phyloP scores from a whole-genome alignment of 306 rosid genomes.

The Cicer cuneatum region DNA sequence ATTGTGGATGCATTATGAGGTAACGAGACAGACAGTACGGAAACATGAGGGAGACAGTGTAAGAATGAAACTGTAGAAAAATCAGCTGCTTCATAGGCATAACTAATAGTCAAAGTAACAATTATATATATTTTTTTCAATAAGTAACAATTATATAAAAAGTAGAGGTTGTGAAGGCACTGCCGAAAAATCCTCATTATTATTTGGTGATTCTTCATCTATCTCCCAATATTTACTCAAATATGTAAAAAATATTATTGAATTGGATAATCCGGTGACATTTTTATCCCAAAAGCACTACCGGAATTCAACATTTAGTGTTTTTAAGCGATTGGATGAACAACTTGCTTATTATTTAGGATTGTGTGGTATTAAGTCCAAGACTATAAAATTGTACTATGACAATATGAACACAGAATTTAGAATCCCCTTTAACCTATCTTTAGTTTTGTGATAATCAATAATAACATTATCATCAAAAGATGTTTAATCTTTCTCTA shows the following conservation, averaged over 20 bases:
- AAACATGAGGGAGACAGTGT: slow-evolving; percentile 7
- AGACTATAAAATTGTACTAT: slow-evolving; percentile 39
- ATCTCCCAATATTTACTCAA: no score
- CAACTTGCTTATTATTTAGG: slow-evolving; percentile 14
- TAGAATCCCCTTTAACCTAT: slow-evolving; percentile 49
- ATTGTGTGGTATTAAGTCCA: slow-evolving; percentile 23
- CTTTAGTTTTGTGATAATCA: slow-evolving; percentile 35
- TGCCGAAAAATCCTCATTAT: slow-evolving; percentile 7
- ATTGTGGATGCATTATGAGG: slow-evolving; percentile 5
- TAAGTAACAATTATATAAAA: no score
- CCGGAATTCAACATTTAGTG: no score
- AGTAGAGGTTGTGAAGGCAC: slow-evolving; percentile 1
- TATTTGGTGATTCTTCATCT: neutral
- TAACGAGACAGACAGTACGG: neutral
- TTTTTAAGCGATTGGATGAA: no score
- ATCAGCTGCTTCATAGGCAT: slow-evolving; percentile 12
- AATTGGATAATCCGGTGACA: no score
- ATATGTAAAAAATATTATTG: no score
- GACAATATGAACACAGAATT: slow-evolving; percentile 39
- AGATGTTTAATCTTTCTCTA: slow-evolving; percentile 34
- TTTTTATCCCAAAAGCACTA: no score
- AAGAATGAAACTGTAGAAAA: slow-evolving; percentile 26
- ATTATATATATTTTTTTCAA: neutral
- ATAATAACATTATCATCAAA: slow-evolving; percentile 39
- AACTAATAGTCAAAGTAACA: slow-evolving; percentile 36